Percentiles rank a stretch among this genome's conserved stretches.
These are phyloP conservation scores for Alternaria ventricosa DNA, from an alignment of 2,329 filamentous ascomycete genomes.

Conservation along the genomic window DNA sequence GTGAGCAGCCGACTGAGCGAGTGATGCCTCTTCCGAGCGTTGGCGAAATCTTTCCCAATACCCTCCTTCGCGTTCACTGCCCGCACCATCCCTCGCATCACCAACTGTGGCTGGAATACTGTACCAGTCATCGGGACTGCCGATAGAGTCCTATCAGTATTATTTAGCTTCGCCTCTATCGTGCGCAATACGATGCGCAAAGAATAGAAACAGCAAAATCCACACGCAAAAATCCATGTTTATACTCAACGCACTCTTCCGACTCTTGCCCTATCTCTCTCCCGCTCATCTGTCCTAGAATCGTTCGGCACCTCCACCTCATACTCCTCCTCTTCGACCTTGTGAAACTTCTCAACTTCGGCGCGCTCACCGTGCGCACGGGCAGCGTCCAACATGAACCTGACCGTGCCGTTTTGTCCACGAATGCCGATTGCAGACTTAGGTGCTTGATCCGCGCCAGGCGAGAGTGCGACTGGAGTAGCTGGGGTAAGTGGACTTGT, in stretches of 20 bases:
- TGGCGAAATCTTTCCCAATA: neutral
- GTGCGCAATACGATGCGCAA: neutral
- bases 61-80: neutral
- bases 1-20: neutral
- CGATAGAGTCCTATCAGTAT: neutral
- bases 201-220: neutral
- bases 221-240: slow-evolving; percentile 20
- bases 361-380: slow-evolving; percentile 75
- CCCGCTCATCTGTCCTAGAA: slow-evolving; percentile 20
- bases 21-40: neutral
- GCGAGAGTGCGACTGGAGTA: slow-evolving; percentile 55
- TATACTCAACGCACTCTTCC: slow-evolving; percentile 40
- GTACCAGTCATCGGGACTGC: neutral
- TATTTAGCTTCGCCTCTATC: neutral
- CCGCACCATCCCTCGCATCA: neutral
- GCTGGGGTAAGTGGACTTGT: slow-evolving; percentile 48
- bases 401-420: slow-evolving; percentile 74
- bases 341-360: slow-evolving; percentile 71
- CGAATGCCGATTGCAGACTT: slow-evolving; percentile 46
- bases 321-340: slow-evolving; percentile 76
- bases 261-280: slow-evolving; percentile 25
- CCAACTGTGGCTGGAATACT: neutral
- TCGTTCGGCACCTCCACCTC: slow-evolving; percentile 68
- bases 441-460: slow-evolving; percentile 39
- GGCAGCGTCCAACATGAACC: slow-evolving; percentile 86